Percentiles rank a stretch among this genome's conserved stretches.
Conservation (phyloP, 768 basidiomycete species). For the Mycena sanguinolenta region DNA sequence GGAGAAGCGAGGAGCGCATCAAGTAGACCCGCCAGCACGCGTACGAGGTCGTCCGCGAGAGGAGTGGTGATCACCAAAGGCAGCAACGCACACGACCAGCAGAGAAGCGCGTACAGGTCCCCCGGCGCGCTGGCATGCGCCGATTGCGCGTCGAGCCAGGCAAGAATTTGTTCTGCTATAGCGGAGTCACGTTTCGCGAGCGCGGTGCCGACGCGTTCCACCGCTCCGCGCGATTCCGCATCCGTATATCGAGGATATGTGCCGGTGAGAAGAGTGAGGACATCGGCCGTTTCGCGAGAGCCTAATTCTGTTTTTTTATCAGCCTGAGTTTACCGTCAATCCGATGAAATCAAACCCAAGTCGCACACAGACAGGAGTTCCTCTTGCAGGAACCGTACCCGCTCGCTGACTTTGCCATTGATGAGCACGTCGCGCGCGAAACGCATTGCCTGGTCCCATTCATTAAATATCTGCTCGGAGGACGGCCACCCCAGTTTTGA, state of each 20-base stretch:
- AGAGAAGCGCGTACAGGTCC: constrained; percentile 37
- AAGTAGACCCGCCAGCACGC: constrained; percentile 33
- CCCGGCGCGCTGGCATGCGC: constrained; percentile 35
- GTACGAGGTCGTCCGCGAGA: constrained; percentile 20
- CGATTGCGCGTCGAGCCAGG: constrained; percentile 37
- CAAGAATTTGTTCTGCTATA: constrained; percentile 31
- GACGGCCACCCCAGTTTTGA: constrained; percentile 35
- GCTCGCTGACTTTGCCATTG: constrained; percentile 35
- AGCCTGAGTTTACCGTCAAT: neutral
- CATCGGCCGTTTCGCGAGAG: constrained; percentile 52
- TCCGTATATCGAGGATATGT: constrained; percentile 89
- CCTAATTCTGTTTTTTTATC: constrained; percentile 30
- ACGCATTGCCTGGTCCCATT: constrained; percentile 38
- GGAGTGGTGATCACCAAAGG: constrained; percentile 31
- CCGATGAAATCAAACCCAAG: constrained; percentile 24
- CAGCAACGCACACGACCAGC: constrained; percentile 35
- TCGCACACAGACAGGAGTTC: constrained; percentile 34
- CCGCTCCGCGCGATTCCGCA: constrained; percentile 75
- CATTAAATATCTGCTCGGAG: constrained; percentile 22
- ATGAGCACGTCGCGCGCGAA: constrained; percentile 33
- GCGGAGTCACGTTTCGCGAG: constrained; percentile 69
- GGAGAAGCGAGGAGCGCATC: constrained; percentile 34
- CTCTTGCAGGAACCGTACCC: constrained; percentile 34
- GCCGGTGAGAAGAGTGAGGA: constrained; percentile 79
- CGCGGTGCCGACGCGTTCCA: constrained; percentile 74